Conservation (phyloP, 768 basidiomycete species). For the Pulveroboletus sp. region DNA sequence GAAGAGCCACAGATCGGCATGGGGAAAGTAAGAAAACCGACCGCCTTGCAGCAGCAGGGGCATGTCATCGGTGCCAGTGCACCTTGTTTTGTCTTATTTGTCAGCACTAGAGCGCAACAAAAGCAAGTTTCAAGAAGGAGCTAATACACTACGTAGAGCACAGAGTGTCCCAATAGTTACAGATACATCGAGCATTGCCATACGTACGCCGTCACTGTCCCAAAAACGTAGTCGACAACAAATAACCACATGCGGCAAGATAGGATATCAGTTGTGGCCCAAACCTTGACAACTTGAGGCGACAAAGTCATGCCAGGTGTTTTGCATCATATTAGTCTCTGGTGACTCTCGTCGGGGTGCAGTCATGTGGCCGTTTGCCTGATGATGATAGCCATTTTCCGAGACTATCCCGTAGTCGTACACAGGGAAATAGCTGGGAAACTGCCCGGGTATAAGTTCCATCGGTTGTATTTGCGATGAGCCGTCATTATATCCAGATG, state of each 20-base stretch:
- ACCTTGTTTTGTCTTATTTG: slow-evolving; percentile 25
- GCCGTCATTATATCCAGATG: slow-evolving; percentile 19
- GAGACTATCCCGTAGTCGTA: slow-evolving; percentile 58
- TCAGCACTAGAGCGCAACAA: neutral
- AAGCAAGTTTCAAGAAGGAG: slow-evolving; percentile 15
- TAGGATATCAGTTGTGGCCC: slow-evolving; percentile 10
- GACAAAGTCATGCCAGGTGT: slow-evolving; percentile 65
- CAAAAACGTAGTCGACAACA: slow-evolving; percentile 10
- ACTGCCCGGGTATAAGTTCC: slow-evolving; percentile 33
- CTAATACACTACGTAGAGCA: slow-evolving; percentile 16
- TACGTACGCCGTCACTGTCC: slow-evolving; percentile 6
- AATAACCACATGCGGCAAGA: slow-evolving; percentile 10
- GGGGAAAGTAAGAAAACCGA: slow-evolving; percentile 10
- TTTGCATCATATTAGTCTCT: slow-evolving; percentile 53
- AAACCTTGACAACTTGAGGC: slow-evolving; percentile 24
- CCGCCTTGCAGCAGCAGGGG: neutral
- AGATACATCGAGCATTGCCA: slow-evolving; percentile 9
- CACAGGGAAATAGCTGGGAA: slow-evolving; percentile 73
- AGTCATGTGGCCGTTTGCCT: slow-evolving; percentile 38
- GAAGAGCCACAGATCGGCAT: slow-evolving; percentile 62
- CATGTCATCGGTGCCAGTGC: slow-evolving; percentile 7
- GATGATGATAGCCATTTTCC: slow-evolving; percentile 35
- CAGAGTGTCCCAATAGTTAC: slow-evolving; percentile 18
- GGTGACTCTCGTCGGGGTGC: slow-evolving; percentile 42
- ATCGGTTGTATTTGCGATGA: slow-evolving; percentile 28